Conservation (phyloP, 73 alveolate genomes). For the Paramecium primaurelia region DNA sequence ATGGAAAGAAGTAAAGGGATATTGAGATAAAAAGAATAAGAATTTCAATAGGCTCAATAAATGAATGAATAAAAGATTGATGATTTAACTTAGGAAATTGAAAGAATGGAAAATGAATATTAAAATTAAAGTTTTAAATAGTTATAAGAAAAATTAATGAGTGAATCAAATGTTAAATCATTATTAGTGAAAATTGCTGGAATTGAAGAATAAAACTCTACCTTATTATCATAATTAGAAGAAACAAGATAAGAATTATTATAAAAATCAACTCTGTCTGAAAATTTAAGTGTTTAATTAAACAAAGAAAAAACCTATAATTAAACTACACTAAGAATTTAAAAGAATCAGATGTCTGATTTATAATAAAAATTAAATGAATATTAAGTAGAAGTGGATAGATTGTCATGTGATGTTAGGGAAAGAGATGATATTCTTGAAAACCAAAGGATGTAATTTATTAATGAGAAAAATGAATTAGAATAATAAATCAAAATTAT, state of each 20-base stretch:
- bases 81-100: not conserved
- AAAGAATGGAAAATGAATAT: not conserved
- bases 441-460: not conserved
- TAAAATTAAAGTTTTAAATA: not conserved
- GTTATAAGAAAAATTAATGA: not conserved
- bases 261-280: not conserved
- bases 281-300: not conserved
- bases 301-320: not conserved
- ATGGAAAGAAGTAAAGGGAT: slow-evolving; percentile 34
- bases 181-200: not conserved
- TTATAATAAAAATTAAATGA: slow-evolving; percentile 27
- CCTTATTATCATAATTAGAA: not conserved
- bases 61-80: not conserved
- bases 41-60: not conserved
- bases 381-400: slow-evolving; percentile 31
- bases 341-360: not conserved
- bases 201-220: not conserved
- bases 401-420: slow-evolving; percentile 1
- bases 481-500: slow-evolving; percentile 22
- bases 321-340: not conserved
- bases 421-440: slow-evolving; percentile 3
- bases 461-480: slow-evolving; percentile 38
- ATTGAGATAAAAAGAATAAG: slow-evolving; percentile 29
- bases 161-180: not conserved
- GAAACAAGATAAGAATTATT: not conserved